Base-by-base conservation (phyloP, 441 rosid genomes). In the Gossypium schwendimanii region DNA sequence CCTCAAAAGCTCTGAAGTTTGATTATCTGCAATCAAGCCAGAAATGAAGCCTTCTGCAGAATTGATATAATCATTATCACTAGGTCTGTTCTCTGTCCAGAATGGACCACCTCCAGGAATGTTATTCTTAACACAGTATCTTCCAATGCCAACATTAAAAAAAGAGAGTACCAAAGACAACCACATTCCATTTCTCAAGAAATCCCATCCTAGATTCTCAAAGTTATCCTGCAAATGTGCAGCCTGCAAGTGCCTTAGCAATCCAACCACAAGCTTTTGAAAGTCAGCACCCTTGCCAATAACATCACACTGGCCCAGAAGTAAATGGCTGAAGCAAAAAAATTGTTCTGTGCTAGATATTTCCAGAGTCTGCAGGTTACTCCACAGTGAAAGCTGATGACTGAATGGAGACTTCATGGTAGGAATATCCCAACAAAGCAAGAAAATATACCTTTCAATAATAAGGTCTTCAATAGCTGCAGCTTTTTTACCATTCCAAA, bases 371-470 rank as follows among this genome's bases (percentile, higher is more conserved):
- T 81, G 82, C 24, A 80, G 69, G 65, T 81, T 86, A 62, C 81
- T 77, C 85, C 78, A 74, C 70, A 78, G 54, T 58, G 84, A 81
- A 75, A 84, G 79, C 75, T 78, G 87, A 77, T 66, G 36, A 63
- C 84, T 87, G 49, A 76, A 63, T 60, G 83, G 62, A 20, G 75
- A 74, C 50, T 80, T 78, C 77, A 78, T 68, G 49, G 77, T 74
- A 67, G 97, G 86, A 74, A 92, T 77, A 85, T 97, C 99, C 84
- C 91, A 85, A 81, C 97, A 91, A 79, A 97, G 97, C 24, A 83
- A 63, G 81, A 90, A 97, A 63, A 91, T 64, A 81, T 97, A 97
- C 84, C 99, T 89, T 86, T 97, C 99, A 76, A 93, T 83, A 63
- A 97, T 80, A 76, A 93, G 86, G 77, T 94, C 99, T 86, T 90